Evolutionary conservation across 169 alveolate genomes (phyloP).

Genomic region (Cystoisospora suis): DNA sequence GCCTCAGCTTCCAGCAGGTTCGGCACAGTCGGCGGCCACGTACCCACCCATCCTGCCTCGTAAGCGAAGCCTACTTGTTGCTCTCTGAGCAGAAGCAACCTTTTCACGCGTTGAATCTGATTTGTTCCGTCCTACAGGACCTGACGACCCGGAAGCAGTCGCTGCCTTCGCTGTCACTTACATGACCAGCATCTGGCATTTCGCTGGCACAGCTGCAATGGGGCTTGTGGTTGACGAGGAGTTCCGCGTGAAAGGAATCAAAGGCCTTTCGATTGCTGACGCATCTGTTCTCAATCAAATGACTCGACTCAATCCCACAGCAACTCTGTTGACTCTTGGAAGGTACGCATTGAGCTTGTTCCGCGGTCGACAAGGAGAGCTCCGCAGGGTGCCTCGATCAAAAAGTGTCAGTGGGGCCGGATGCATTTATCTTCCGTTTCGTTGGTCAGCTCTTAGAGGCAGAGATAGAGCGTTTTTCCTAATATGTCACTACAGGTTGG

Average conservation of each 20-base stretch:
- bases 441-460: too few relatives aligned
- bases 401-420: too few relatives aligned
- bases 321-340: conserved; percentile 66
- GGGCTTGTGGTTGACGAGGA: conserved; percentile 69
- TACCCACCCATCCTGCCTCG: conserved; percentile 67
- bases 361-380: not conserved
- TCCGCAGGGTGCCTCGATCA: too few relatives aligned
- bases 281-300: conserved; percentile 64
- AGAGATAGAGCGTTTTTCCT: too few relatives aligned
- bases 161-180: conserved; percentile 65
- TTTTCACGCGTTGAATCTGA: not conserved
- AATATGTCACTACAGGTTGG: too few relatives aligned
- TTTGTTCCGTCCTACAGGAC: conserved; percentile 39
- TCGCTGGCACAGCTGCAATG: conserved; percentile 67
- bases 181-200: conserved; percentile 72
- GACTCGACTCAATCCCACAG: conserved; percentile 68
- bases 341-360: conserved; percentile 31
- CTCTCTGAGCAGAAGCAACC: not conserved
- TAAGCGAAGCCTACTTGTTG: not conserved
- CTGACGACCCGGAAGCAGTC: conserved; percentile 63
- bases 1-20: not conserved
- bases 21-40: conserved; percentile 62
- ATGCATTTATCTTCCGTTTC: too few relatives aligned
- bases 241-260: conserved; percentile 62
- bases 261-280: conserved; percentile 66